These are phyloP conservation scores for Metarhizium humberi DNA, from an alignment of 2,329 filamentous ascomycete genomes.

Conservation along the genomic window DNA sequence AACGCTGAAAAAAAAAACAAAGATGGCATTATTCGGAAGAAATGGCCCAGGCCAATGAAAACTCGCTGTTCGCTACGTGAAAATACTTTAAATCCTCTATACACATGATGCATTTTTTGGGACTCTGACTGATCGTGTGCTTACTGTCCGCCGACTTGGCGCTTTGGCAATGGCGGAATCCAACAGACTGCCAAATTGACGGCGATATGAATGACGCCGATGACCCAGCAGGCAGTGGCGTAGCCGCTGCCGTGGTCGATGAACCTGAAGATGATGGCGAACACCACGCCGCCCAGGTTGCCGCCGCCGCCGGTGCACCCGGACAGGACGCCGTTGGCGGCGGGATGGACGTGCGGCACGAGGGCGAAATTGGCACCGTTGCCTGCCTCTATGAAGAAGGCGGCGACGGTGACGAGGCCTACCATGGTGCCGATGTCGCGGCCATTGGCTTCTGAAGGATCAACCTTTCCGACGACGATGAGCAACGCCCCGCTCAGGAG, in stretches of 20 bases:
- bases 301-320: slow-evolving; percentile 72
- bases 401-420: slow-evolving; percentile 66
- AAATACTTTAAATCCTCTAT: too few species aligned
- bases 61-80: too few species aligned
- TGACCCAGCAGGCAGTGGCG: slow-evolving; percentile 60
- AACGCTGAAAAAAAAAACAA: too few species aligned
- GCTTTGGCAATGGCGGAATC: slow-evolving; percentile 45
- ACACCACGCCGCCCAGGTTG: slow-evolving; percentile 78
- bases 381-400: slow-evolving; percentile 73
- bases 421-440: slow-evolving; percentile 50
- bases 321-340: slow-evolving; percentile 69
- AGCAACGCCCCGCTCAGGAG: slow-evolving; percentile 48
- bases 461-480: slow-evolving; percentile 52
- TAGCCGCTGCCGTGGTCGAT: too few species aligned
- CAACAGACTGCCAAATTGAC: slow-evolving; percentile 56
- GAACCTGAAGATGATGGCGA: slow-evolving; percentile 63
- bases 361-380: slow-evolving; percentile 84
- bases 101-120: too few species aligned
- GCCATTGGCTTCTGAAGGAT: slow-evolving; percentile 46
- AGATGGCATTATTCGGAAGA: too few species aligned
- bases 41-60: too few species aligned
- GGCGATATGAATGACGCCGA: slow-evolving; percentile 64
- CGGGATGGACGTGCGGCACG: slow-evolving; percentile 77
- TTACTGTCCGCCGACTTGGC: slow-evolving; percentile 23
- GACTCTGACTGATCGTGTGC: background rate